Base-by-base conservation (phyloP, 1,284 basidiomycete species). In the Mycena sp. region DNA sequence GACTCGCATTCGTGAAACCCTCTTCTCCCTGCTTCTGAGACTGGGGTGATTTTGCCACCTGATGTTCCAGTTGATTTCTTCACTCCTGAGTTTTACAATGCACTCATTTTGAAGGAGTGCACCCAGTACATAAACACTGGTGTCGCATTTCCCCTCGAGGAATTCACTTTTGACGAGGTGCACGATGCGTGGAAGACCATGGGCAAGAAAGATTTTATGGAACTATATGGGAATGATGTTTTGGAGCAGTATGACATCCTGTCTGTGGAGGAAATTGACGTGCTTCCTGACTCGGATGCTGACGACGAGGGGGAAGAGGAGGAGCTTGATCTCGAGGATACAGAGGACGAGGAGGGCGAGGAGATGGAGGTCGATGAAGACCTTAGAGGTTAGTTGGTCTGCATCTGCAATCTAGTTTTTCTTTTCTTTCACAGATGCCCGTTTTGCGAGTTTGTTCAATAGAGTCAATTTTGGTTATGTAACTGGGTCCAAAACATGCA, bases 261-360 rank as follows among this genome's bases (percentile, higher is more conserved):
- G 9, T 6, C 44, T 4, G 19, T 6, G 21, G 44, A 45, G 10
- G 44, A 45, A 23, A 21, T 45, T 7, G 44, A 21, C 5, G 19
- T 4, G 44, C 7, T 45, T 9, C n/a, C 9, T 12, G 44, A 45
- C 12, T 28, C 19, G 5, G 19, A 50, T 32, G 19, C 6, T n/a
- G 17, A 23, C 9, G 56, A 58, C 26, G 48, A 32, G 38, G 56
- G n/a, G n/a, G n/a, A 65, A 12, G 56, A 63, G 16, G 60, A 56
- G 16, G 66, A 58, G 19, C 30, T 50, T 53, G 29, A 45, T 45
- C 43, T 45, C 21, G 43, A 21, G n/a, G 43, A 45, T 25, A 45
- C 43, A 45, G 43, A 45, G 11, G n/a, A 21, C 10, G 43, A 45
- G 9, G 32, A 37, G 32, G 10, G 32, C 32, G 32, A 37, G 32